A percentile compares a stretch with the other conserved stretches of the same genome.
These are phyloP conservation scores for Volvox carteri DNA, from an alignment of 163 green algal genomes.

Conservation along the genomic window DNA sequence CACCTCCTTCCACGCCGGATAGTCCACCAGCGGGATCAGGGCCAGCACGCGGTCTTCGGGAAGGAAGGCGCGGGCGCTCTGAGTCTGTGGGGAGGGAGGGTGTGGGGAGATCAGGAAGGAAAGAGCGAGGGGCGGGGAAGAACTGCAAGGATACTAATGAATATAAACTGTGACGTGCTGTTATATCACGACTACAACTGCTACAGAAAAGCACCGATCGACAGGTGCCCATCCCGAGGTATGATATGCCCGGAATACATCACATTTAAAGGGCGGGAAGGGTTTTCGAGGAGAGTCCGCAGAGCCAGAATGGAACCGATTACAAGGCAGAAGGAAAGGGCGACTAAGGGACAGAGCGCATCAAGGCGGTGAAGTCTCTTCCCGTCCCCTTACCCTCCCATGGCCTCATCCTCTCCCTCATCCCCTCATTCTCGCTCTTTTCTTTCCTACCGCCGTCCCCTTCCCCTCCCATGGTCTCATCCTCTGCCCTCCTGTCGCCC, in stretches of 20 bases:
- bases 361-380: background rate
- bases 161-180: background rate
- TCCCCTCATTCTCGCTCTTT: background rate
- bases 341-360: background rate
- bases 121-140: background rate
- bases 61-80: constrained; percentile 39
- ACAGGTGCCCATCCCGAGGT: background rate
- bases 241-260: no score
- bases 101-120: background rate
- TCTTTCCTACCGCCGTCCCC: background rate
- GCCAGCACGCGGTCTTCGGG: constrained; percentile 45
- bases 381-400: background rate
- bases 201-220: background rate
- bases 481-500: background rate
- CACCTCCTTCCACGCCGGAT: constrained; percentile 12
- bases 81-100: background rate
- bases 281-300: no score
- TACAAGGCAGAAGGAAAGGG: no score
- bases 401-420: background rate
- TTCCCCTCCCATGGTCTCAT: background rate
- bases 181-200: background rate
- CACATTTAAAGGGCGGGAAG: no score
- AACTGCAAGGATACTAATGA: background rate
- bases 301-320: no score
- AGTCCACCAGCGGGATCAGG: constrained; percentile 47